A percentile compares a stretch with the other conserved stretches of the same genome.
Conservation (phyloP, 805 yeast species). For the Saccharomycopsis sp. region DNA sequence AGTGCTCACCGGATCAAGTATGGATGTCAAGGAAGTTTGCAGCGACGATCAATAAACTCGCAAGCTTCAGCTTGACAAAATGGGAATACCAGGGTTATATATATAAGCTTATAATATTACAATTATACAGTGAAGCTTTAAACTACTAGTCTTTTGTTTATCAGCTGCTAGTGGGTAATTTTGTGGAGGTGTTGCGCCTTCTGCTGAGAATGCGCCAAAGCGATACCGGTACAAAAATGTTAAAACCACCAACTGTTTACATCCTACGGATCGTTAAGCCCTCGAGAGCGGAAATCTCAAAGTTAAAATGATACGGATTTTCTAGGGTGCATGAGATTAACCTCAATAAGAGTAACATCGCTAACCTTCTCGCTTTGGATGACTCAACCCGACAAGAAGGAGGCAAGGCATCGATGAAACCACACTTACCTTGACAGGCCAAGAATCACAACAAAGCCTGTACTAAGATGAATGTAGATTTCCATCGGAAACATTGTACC, state of each 20-base stretch:
- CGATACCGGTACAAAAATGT: background rate
- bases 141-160: background rate
- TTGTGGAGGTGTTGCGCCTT: background rate
- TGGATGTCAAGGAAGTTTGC: background rate
- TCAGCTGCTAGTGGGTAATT: background rate
- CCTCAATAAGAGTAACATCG: background rate
- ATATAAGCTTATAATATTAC: too few relatives aligned
- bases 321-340: background rate
- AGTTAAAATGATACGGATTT: too few relatives aligned
- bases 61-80: background rate
- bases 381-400: background rate
- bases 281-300: background rate
- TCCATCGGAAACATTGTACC: background rate
- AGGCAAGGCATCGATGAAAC: background rate
- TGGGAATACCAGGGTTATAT: background rate
- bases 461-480: background rate
- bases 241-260: background rate
- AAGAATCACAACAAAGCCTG: background rate
- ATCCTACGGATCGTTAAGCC: background rate
- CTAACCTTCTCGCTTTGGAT: background rate
- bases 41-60: background rate
- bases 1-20: too few relatives aligned
- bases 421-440: background rate
- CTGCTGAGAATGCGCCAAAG: background rate
- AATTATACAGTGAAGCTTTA: too few relatives aligned